Evolutionary conservation across 2,329 filamentous ascomycete species (phyloP).

Genomic region (Immersiporthe knoxdaviesiana): DNA sequence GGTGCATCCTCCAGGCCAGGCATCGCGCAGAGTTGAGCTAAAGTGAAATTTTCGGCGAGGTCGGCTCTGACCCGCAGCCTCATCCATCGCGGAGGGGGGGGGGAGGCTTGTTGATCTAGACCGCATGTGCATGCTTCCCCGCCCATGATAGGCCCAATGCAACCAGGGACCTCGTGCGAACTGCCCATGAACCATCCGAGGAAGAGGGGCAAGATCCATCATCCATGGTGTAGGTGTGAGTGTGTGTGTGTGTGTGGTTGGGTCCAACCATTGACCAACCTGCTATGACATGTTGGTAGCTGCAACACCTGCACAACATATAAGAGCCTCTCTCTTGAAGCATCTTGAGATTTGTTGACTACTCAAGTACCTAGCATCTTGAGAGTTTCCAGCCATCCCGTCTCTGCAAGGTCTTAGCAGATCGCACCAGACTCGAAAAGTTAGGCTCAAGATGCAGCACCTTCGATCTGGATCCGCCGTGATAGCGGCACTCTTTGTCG

Average conservation of each 20-base stretch:
- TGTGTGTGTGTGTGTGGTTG: background rate
- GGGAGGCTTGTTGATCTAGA: background rate
- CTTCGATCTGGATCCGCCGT: background rate
- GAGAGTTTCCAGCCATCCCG: background rate
- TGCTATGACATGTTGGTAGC: background rate
- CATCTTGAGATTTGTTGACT: background rate
- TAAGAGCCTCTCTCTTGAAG: background rate
- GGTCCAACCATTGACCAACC: background rate
- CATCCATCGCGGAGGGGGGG: background rate
- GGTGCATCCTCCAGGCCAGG: background rate
- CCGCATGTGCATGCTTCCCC: background rate
- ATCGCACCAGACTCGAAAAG: background rate
- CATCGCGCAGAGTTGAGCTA: background rate
- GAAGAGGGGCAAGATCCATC: background rate
- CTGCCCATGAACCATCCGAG: background rate
- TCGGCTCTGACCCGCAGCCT: background rate
- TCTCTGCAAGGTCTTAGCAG: background rate
- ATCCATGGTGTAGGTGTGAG: too few species aligned
- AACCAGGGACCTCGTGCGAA: background rate
- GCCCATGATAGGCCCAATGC: slow-evolving; percentile 9
- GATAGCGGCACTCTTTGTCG: background rate
- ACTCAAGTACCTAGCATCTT: too few species aligned
- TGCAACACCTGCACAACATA: background rate
- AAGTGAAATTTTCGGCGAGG: background rate
- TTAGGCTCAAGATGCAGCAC: slow-evolving; percentile 15